Base-by-base conservation (phyloP, 2,329 filamentous ascomycete genomes). In the Aspergillus fumigatus region DNA sequence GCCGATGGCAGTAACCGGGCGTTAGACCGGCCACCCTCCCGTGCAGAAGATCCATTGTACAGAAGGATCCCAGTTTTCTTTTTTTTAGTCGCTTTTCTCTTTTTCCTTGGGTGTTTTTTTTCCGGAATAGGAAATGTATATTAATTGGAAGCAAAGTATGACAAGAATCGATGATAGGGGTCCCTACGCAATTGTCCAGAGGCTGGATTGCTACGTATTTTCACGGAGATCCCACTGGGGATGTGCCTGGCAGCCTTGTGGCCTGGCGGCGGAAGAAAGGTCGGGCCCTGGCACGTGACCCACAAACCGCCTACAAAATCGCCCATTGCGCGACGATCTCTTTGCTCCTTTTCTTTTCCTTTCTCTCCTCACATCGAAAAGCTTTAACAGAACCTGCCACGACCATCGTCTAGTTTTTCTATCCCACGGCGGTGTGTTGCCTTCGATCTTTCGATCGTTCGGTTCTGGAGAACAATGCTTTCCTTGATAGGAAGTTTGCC, bases 401-500 rank as follows among this genome's bases (percentile, higher is more conserved):
- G 85, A 87, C 84, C 82, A 77, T 80, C 82, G 84, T 80, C 77
- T 76, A 74, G 76, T 74, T 71, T 73, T 73, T 74, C 10, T 23
- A 55, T 58, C 59, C 72, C 72, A 85, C 82, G 83, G 80, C 84
- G 83, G 79, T 79, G 82, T 74, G 84, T 87, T 88, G 86, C 86
- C 86, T 87, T 85, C 68, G 65, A 81, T 79, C 76, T 76, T 74
- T 64, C 73, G 77, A 77, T 79, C 79, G 79, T 76, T 79, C 80
- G 82, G 84, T 77, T 84, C 83, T 83, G 83, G 77, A 88, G 85
- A 88, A 73, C 58, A 77, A 84, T 66, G 59, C 48, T 48, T 71
- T 80, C 80, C 80, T 76, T 75, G 78, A 84, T 87, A 88, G 86
- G 85, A 88, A 88, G 84, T 87, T 84, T 80, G 77, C 76, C 79